Evolutionary conservation across 106 monocot genomes (phyloP), one percentile per base, ranked within the genome.

Genomic region (Cymbidium sinense): DNA sequence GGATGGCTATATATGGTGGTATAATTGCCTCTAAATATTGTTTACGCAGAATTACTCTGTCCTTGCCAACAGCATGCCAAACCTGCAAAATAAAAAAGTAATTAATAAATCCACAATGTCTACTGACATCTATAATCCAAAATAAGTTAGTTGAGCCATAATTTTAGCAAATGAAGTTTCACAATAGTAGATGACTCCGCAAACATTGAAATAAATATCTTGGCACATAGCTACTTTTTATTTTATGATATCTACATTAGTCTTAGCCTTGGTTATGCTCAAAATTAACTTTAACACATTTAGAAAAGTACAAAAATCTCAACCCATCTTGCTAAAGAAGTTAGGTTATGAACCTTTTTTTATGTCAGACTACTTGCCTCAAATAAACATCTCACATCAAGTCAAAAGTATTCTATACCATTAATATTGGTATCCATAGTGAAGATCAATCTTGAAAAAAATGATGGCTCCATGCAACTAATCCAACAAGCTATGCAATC

Each of bases 41-140:
- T 78, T 94, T 92, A n/a, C 98, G 84, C 3, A 92, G 75, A 70
- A 92, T 94, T 34, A 86, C 87, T 78, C 87, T 87, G 61, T 99
- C 92, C 70, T 78, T 89, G 78, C 85, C 87, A 85, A 99, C 77
- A 73, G 98, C 92, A 90, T 94, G 90, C 98, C 98, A 99, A 50
- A 94, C 90, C 98, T 99, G 84, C 77, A 85, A 27, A 50, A 85
- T 73, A 20, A 76, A 2, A 74, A 74, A 74, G 74, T 27, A 43
- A 27, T 37, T 27, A 71, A 71, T 37, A 74, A 43, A 43, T 44
- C 25, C 27, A 12, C 13, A 41, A 74, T 44, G 25, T 27, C 74
- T 43, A 74, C 35, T 12, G 27, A 15, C 19, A 74, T 43, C 12
- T 4, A 27, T 11, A 44, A 5, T 21, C 3, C 17, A 37, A 7